Evolutionary conservation across 2,329 filamentous ascomycete genomes (phyloP).

Genomic region (Lecanosticta acicola): DNA sequence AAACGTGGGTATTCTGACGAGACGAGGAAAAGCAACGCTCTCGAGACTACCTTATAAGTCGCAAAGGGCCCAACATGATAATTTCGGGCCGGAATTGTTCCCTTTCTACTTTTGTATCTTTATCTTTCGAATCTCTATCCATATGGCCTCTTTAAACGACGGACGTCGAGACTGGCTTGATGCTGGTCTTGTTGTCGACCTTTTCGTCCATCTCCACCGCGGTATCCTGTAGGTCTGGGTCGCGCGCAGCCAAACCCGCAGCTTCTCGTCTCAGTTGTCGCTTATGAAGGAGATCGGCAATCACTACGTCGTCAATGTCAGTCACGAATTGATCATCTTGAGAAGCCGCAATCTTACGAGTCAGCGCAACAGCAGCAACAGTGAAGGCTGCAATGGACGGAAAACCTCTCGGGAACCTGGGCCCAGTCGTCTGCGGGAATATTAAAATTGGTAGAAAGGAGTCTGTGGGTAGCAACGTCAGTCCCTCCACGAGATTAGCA

Average conservation of each 20-base stretch:
- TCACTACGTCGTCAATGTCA: slow-evolving; percentile 1
- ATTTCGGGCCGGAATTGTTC: no score
- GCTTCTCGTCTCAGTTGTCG: slow-evolving; percentile 6
- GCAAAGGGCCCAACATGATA: not conserved
- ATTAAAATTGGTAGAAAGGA: slow-evolving; percentile 10
- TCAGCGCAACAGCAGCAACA: slow-evolving; percentile 2
- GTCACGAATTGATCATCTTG: not conserved
- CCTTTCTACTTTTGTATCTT: no score
- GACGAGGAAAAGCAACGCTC: slow-evolving; percentile 4
- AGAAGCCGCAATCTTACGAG: not conserved
- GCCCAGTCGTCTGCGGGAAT: slow-evolving; percentile 9
- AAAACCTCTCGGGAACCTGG: slow-evolving; percentile 7
- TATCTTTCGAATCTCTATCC: no score
- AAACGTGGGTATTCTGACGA: slow-evolving; percentile 4
- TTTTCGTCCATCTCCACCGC: not conserved
- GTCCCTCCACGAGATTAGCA: no score
- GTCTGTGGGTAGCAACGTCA: no score
- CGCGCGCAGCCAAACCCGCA: not conserved
- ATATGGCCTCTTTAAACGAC: no score
- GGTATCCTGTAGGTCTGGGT: not conserved
- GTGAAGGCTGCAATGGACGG: slow-evolving; percentile 8
- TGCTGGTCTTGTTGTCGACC: not conserved
- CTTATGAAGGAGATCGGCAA: slow-evolving; percentile 7
- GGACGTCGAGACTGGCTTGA: no score
- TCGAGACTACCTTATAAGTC: not conserved